Conservation (phyloP, 108 stramenopile species). For the Cyclotella atomus region DNA sequence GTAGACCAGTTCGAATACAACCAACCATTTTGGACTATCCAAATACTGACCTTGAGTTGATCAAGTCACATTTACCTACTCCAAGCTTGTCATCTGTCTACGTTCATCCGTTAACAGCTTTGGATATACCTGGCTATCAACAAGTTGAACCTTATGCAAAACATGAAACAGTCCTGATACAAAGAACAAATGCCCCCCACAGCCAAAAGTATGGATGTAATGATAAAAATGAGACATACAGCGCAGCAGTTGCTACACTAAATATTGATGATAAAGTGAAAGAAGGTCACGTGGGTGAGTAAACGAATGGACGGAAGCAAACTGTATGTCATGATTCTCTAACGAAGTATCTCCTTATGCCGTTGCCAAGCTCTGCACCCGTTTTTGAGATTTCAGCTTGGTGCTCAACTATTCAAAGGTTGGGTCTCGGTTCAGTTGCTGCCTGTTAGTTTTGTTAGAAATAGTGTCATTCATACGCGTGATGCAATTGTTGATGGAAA, state of each 20-base stretch:
- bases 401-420: constrained; percentile 26
- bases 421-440: constrained; percentile 37
- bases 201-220: not conserved
- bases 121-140: constrained; percentile 36
- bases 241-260: constrained; percentile 26
- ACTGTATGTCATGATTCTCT: not conserved
- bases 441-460: constrained; percentile 22
- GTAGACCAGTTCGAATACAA: constrained; percentile 37
- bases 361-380: constrained; percentile 25
- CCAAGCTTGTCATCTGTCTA: constrained; percentile 23
- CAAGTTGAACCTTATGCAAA: no score
- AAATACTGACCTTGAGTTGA: not conserved
- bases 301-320: not conserved
- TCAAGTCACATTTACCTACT: constrained; percentile 8
- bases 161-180: no score
- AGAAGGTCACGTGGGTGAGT: constrained; percentile 37
- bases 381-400: constrained; percentile 39
- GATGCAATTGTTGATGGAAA: constrained; percentile 1
- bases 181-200: constrained; percentile 5
- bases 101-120: constrained; percentile 36
- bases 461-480: constrained; percentile 9
- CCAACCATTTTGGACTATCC: constrained; percentile 15
- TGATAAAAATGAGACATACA: not conserved
- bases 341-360: not conserved
- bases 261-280: constrained; percentile 17